These are phyloP conservation scores for Phytophthora colocasiae DNA, from an alignment of 352 stramenopile species.

Conservation along the genomic window DNA sequence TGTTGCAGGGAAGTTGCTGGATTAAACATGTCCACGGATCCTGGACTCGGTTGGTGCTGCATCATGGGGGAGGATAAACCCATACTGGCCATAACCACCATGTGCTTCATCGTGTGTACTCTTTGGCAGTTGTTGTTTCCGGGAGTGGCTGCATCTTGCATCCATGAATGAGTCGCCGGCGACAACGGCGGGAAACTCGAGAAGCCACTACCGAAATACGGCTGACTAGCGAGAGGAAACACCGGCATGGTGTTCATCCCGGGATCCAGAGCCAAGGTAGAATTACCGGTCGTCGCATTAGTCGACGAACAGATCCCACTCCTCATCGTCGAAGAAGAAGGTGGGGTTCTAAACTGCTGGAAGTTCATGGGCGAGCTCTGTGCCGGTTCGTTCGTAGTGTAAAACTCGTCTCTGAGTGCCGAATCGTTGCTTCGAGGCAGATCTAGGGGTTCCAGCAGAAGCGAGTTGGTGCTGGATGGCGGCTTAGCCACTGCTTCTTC, in stretches of 20 bases:
- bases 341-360: constrained; percentile 8
- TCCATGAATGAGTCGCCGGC: constrained; percentile 19
- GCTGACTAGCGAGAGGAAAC: constrained; percentile 27
- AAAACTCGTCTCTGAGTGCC: constrained; percentile 36
- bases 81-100: constrained; percentile 34
- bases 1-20: constrained; percentile 11
- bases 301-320: constrained; percentile 9
- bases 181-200: constrained; percentile 13
- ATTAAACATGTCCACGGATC: constrained; percentile 37
- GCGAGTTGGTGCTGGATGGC: constrained; percentile 20
- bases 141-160: constrained; percentile 19
- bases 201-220: constrained; percentile 9
- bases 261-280: constrained; percentile 29
- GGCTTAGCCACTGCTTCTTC: constrained; percentile 20
- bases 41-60: constrained; percentile 38
- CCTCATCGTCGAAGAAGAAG: constrained; percentile 8
- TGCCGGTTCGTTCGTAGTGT: neutral
- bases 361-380: constrained; percentile 2
- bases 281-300: neutral
- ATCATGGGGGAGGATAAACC: constrained; percentile 23
- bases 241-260: constrained; percentile 34
- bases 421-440: constrained; percentile 29
- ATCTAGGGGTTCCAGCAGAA: constrained; percentile 49
- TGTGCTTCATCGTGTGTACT: constrained; percentile 39
- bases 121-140: constrained; percentile 22